phyloP scores from a whole-genome alignment of 306 rosid genomes.

The Fragaria vesca region DNA sequence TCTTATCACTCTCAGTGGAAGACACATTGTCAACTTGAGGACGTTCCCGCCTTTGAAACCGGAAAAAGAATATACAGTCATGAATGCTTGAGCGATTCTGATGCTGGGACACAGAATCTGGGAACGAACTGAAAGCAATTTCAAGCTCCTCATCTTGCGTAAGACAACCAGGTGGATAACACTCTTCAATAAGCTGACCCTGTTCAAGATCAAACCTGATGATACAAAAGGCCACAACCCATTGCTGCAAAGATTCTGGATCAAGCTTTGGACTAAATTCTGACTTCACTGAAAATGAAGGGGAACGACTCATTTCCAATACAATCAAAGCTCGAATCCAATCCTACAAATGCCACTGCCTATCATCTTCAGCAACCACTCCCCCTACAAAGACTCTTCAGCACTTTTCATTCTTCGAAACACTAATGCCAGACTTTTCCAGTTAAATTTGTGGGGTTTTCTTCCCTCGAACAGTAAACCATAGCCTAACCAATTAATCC shows the following conservation, averaged over 20 bases:
- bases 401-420: slow-evolving; percentile 28
- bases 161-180: slow-evolving; percentile 72
- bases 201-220: slow-evolving; percentile 90
- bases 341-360: slow-evolving; percentile 34
- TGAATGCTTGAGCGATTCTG: slow-evolving; percentile 86
- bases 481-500: slow-evolving; percentile 26
- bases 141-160: slow-evolving; percentile 83
- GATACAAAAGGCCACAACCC: slow-evolving; percentile 80
- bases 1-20: slow-evolving; percentile 38
- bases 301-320: slow-evolving; percentile 75
- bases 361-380: slow-evolving; percentile 29
- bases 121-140: slow-evolving; percentile 77
- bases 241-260: slow-evolving; percentile 59
- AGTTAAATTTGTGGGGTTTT: slow-evolving; percentile 4
- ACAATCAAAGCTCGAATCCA: slow-evolving; percentile 26
- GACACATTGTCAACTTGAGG: slow-evolving; percentile 38
- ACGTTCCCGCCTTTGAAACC: slow-evolving; percentile 47
- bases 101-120: slow-evolving; percentile 86
- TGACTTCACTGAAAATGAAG: slow-evolving; percentile 65
- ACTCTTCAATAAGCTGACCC: slow-evolving; percentile 94
- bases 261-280: slow-evolving; percentile 68
- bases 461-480: slow-evolving; percentile 29
- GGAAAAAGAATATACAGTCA: slow-evolving; percentile 85
- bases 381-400: slow-evolving; percentile 30
- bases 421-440: slow-evolving; percentile 18